Evolutionary conservation across 768 basidiomycete species (phyloP).

Genomic region (Psilocybe tampanensis): DNA sequence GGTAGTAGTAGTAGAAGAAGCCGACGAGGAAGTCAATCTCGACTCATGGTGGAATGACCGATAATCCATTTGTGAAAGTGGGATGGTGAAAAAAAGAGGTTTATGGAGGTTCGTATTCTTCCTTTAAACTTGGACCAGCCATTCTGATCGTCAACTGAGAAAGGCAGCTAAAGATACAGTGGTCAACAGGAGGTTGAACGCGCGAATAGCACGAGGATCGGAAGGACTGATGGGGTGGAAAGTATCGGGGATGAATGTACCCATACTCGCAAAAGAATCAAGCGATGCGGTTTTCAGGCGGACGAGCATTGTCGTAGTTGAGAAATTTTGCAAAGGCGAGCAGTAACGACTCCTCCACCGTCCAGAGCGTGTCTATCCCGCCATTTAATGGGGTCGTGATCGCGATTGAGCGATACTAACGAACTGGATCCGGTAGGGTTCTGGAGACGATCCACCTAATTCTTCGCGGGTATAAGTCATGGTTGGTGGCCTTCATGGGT

Average conservation of each 20-base stretch:
- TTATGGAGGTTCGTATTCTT: background rate
- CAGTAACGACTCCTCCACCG: background rate
- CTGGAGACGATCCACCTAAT: background rate
- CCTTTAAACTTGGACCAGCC: background rate
- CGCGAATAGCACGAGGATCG: too few relatives aligned
- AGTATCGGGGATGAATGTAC: background rate
- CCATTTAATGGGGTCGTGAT: conserved; percentile 3
- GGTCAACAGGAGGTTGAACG: too few relatives aligned
- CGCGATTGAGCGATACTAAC: background rate
- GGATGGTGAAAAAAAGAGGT: background rate
- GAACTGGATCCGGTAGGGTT: background rate
- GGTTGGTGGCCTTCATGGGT: too few relatives aligned
- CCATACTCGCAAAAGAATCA: background rate
- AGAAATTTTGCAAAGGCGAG: background rate
- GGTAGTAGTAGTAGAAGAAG: background rate
- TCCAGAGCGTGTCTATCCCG: background rate
- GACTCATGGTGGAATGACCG: background rate
- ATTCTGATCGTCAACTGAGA: background rate
- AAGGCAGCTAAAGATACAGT: too few relatives aligned
- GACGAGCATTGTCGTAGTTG: background rate
- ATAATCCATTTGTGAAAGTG: too few relatives aligned
- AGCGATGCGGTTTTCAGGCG: background rate
- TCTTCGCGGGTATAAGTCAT: background rate
- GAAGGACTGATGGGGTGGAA: too few relatives aligned
- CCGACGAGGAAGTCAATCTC: background rate